phyloP scores from a whole-genome alignment of 2,329 filamentous ascomycete species.

The Sporothrix brunneoviolacea region DNA sequence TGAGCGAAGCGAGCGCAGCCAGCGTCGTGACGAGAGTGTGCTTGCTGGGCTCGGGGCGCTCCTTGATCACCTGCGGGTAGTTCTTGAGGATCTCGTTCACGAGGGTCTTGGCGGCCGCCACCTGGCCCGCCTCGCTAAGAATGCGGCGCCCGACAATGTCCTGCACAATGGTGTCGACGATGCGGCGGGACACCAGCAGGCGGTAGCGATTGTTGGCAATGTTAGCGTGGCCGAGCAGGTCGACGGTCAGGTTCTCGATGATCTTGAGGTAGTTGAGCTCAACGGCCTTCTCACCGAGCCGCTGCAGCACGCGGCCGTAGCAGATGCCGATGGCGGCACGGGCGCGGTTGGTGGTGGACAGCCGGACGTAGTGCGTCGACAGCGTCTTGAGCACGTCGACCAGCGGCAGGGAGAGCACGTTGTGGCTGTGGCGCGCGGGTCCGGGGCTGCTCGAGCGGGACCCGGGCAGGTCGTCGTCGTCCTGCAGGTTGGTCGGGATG shows the following conservation, averaged over 20 bases:
- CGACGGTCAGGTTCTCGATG: conserved; percentile 70
- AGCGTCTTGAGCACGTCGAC: conserved; percentile 72
- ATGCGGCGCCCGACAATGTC: conserved; percentile 75
- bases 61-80: conserved; percentile 82
- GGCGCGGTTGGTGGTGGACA: conserved; percentile 70
- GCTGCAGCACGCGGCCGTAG: conserved; percentile 73
- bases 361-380: conserved; percentile 71
- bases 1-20: conserved; percentile 70
- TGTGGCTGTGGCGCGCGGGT: conserved; percentile 61
- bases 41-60: conserved; percentile 83
- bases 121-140: conserved; percentile 81
- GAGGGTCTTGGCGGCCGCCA: conserved; percentile 71
- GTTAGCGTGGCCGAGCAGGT: conserved; percentile 68
- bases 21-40: conserved; percentile 73
- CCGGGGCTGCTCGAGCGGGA: conserved; percentile 67
- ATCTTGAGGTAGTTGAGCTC: conserved; percentile 78
- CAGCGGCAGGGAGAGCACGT: conserved; percentile 63
- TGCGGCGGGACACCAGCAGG: conserved; percentile 74
- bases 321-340: conserved; percentile 81
- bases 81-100: conserved; percentile 89
- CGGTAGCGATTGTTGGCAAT: conserved; percentile 83
- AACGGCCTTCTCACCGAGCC: conserved; percentile 73
- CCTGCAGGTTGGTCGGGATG: conserved; percentile 41
- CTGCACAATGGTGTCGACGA: conserved; percentile 76
- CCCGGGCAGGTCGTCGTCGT: conserved; percentile 61